Percentiles rank a stretch among this genome's conserved stretches.
Conservation (phyloP, 2,329 filamentous ascomycete species). For the Microsporum canis region DNA sequence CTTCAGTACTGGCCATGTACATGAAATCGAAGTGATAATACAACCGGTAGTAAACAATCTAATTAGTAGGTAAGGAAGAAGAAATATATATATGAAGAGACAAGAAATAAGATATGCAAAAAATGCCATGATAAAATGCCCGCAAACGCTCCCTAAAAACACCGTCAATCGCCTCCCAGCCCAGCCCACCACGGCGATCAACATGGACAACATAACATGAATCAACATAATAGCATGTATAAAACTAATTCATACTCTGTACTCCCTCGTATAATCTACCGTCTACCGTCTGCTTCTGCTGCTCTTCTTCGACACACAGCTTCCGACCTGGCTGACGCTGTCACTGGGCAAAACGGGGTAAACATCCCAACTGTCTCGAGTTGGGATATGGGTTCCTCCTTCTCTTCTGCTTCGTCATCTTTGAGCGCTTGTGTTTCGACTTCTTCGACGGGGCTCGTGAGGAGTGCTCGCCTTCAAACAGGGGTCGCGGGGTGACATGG, state of each 20-base stretch:
- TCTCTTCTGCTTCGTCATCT: no score
- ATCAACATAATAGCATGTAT: background rate
- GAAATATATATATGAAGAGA: background rate
- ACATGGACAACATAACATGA: no score
- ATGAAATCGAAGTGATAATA: background rate
- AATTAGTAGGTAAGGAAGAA: background rate
- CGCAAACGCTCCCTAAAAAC: background rate
- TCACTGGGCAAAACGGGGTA: conserved; percentile 28
- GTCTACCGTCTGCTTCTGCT: conserved; percentile 4
- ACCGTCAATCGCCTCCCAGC: background rate
- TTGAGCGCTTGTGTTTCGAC: conserved; percentile 11
- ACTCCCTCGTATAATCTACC: background rate
- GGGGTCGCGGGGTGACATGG: conserved; percentile 48
- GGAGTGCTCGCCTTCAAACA: conserved; percentile 14
- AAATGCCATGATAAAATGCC: background rate
- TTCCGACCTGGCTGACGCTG: conserved; percentile 31
- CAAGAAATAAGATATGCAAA: background rate
- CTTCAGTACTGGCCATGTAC: no score
- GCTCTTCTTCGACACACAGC: conserved; percentile 14
- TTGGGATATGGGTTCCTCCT: no score
- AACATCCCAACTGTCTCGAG: no score
- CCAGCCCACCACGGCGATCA: background rate
- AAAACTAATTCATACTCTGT: background rate
- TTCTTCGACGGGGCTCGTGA: conserved; percentile 21
- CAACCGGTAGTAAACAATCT: background rate